phyloP scores from a whole-genome alignment of 2,329 filamentous ascomycete species.

The Bisporella sp. region DNA sequence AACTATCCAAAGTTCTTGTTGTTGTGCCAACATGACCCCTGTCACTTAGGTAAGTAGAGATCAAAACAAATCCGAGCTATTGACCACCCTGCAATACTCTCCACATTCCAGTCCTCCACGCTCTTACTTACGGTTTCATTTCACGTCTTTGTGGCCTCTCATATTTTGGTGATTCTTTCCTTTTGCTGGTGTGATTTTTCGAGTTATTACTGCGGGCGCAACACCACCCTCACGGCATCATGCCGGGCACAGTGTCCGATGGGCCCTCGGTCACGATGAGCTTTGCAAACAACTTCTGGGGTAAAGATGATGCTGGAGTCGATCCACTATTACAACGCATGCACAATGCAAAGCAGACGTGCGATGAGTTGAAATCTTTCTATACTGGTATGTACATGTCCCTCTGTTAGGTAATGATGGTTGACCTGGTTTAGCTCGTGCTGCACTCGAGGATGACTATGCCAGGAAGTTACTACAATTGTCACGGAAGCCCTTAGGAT shows the following conservation, averaged over 20 bases:
- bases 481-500: slow-evolving; percentile 82
- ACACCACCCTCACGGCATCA: slow-evolving; percentile 8
- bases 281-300: slow-evolving; percentile 99
- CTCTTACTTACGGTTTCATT: background rate
- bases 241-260: slow-evolving; percentile 27
- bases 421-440: slow-evolving; percentile 54
- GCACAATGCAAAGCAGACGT: slow-evolving; percentile 88
- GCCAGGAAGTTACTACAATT: slow-evolving; percentile 80
- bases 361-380: slow-evolving; percentile 88
- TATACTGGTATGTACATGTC: slow-evolving; percentile 60
- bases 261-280: slow-evolving; percentile 31
- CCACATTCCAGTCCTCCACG: background rate
- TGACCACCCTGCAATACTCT: too few species aligned
- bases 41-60: too few species aligned
- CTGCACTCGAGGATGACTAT: slow-evolving; percentile 95
- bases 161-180: background rate
- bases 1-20: too few species aligned
- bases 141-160: too few species aligned
- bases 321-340: slow-evolving; percentile 87
- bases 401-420: background rate
- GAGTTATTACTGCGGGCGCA: too few species aligned
- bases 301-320: slow-evolving; percentile 96
- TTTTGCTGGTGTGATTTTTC: background rate
- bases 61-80: too few species aligned
- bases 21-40: too few species aligned